Percentiles rank a stretch among this genome's conserved stretches.
Conservation (phyloP, 352 stramenopile genomes). For the Phytophthora capsici region DNA sequence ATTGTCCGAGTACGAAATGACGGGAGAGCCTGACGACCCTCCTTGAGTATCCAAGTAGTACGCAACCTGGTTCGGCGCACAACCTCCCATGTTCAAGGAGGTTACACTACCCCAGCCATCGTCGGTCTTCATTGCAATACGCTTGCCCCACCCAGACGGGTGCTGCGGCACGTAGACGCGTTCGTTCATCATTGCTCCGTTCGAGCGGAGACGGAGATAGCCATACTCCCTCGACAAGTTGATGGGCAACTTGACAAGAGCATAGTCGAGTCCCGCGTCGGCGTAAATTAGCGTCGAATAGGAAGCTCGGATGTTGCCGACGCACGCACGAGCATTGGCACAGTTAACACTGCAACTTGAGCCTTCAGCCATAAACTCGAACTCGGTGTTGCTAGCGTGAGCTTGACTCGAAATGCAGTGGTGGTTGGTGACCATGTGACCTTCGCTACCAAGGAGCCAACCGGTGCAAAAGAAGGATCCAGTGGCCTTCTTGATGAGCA, state of each 20-base stretch:
- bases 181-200: slow-evolving; percentile 53
- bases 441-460: slow-evolving; percentile 77
- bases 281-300: slow-evolving; percentile 51
- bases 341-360: slow-evolving; percentile 47
- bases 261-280: slow-evolving; percentile 56
- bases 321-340: slow-evolving; percentile 36
- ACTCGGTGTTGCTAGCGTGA: slow-evolving; percentile 66
- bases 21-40: slow-evolving; percentile 73
- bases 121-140: slow-evolving; percentile 68
- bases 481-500: slow-evolving; percentile 69
- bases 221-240: slow-evolving; percentile 57
- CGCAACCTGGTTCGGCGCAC: slow-evolving; percentile 58
- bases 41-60: slow-evolving; percentile 77
- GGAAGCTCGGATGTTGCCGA: slow-evolving; percentile 37
- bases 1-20: slow-evolving; percentile 71
- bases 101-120: slow-evolving; percentile 44
- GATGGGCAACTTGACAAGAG: slow-evolving; percentile 68
- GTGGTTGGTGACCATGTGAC: slow-evolving; percentile 82
- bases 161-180: slow-evolving; percentile 73
- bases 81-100: slow-evolving; percentile 53
- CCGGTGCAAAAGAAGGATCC: slow-evolving; percentile 75
- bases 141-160: slow-evolving; percentile 69
- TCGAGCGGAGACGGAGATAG: slow-evolving; percentile 61
- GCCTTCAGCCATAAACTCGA: slow-evolving; percentile 71
- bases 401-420: slow-evolving; percentile 68